These are phyloP conservation scores for Pseudozyma thailandica DNA, from an alignment of 1,284 basidiomycete genomes.

Conservation along the genomic window DNA sequence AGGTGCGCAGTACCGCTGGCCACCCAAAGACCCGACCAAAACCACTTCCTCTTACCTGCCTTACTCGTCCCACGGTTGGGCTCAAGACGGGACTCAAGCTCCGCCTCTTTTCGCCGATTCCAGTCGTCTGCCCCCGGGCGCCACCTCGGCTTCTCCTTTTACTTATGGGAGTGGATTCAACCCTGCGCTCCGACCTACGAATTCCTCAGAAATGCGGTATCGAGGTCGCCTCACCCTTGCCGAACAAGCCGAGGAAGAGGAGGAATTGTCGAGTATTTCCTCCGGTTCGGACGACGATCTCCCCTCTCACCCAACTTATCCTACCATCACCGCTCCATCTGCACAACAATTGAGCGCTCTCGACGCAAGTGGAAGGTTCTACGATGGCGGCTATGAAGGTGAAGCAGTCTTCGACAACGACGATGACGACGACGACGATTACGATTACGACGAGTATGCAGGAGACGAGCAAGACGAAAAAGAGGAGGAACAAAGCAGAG, in stretches of 20 bases:
- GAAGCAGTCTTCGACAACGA: neutral
- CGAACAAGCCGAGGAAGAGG: neutral
- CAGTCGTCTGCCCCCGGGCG: slow-evolving; percentile 9
- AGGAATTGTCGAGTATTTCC: slow-evolving; percentile 1
- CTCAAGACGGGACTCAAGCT: slow-evolving; percentile 3
- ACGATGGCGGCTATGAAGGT: neutral
- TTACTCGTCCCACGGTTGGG: slow-evolving; percentile 8
- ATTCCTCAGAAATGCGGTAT: slow-evolving; percentile 4
- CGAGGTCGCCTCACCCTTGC: neutral
- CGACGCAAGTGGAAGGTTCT: too few relatives aligned
- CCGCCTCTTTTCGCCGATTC: slow-evolving; percentile 1
- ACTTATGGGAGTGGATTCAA: slow-evolving; percentile 78
- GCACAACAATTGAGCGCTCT: too few relatives aligned
- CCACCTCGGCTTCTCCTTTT: slow-evolving; percentile 76
- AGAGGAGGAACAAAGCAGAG: neutral
- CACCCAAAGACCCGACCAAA: slow-evolving; percentile 70
- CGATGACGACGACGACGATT: neutral
- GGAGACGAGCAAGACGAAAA: neutral
- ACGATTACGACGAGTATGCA: neutral
- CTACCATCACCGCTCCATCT: neutral
- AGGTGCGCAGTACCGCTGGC: slow-evolving; percentile 71
- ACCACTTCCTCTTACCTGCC: neutral
- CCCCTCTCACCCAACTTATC: neutral
- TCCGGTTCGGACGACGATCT: slow-evolving; percentile 27
- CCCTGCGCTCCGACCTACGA: slow-evolving; percentile 25